These are phyloP conservation scores for Paraconiothyrium sp. DNA, from an alignment of 2,329 filamentous ascomycete species.

Conservation along the genomic window DNA sequence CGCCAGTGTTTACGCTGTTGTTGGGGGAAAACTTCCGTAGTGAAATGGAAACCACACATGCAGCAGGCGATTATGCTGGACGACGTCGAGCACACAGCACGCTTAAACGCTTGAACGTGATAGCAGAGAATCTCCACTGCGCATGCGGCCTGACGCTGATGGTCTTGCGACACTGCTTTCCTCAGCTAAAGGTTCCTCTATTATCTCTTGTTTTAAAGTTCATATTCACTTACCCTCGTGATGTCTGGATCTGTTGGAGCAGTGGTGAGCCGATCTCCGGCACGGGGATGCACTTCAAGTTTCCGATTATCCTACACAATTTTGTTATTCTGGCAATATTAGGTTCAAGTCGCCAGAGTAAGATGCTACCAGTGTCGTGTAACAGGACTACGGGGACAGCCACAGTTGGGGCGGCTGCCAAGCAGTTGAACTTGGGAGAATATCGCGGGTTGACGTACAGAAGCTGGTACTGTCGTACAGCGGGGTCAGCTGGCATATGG, in stretches of 20 bases:
- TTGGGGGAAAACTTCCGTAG: not conserved
- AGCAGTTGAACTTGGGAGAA: slow-evolving; percentile 12
- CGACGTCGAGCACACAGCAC: not conserved
- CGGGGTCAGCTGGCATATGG: slow-evolving; percentile 12
- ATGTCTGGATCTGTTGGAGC: slow-evolving; percentile 2
- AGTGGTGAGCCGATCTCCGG: slow-evolving; percentile 14
- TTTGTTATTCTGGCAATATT: slow-evolving; percentile 3
- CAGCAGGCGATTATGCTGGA: not conserved
- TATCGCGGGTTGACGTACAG: slow-evolving; percentile 11
- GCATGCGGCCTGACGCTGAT: slow-evolving; percentile 10
- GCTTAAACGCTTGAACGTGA: not conserved
- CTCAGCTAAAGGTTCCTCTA: not conserved
- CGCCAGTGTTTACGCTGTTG: slow-evolving; percentile 1
- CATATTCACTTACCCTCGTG: slow-evolving; percentile 3
- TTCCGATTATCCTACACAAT: not conserved
- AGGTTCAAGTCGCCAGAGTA: slow-evolving; percentile 17
- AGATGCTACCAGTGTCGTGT: slow-evolving; percentile 23
- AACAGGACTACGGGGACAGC: slow-evolving; percentile 14
- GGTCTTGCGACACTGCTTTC: not conserved
- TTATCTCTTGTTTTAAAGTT: slow-evolving; percentile 1
- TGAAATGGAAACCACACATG: slow-evolving; percentile 4
- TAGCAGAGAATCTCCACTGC: not conserved
- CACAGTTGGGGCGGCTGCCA: slow-evolving; percentile 13
- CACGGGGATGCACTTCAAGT: not conserved
- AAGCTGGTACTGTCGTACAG: slow-evolving; percentile 6